Percentiles rank a stretch among this genome's conserved stretches.
Evolutionary conservation across 1,284 basidiomycete species (phyloP).

Genomic region (Bondarzewia mesenterica): DNA sequence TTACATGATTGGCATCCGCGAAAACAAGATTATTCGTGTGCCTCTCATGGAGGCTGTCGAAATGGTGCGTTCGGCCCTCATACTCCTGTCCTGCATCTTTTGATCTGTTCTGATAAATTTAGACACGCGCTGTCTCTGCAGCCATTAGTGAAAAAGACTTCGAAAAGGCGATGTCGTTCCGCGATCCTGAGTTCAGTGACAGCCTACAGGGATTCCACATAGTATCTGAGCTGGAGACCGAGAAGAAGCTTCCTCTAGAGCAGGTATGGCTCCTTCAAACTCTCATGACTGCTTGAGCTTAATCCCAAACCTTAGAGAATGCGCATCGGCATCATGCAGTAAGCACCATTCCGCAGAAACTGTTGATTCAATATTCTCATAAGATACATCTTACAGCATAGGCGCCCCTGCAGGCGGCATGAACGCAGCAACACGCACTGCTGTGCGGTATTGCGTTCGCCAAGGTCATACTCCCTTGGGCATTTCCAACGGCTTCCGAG

Average conservation of each 20-base stretch:
- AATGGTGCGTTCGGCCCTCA: conserved; percentile 39
- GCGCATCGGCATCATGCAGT: conserved; percentile 91
- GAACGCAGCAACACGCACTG: conserved; percentile 95
- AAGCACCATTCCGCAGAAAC: too few species aligned
- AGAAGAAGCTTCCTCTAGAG: conserved; percentile 52
- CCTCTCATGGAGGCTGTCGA: conserved; percentile 91
- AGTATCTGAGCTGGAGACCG: conserved; percentile 57
- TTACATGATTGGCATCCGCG: conserved; percentile 94
- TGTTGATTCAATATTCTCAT: neutral
- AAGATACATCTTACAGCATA: conserved; percentile 43
- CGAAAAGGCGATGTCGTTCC: conserved; percentile 76
- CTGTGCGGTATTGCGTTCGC: conserved; percentile 87
- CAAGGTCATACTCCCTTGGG: conserved; percentile 89
- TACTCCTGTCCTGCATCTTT: neutral
- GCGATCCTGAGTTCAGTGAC: conserved; percentile 91
- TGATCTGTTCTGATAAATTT: neutral
- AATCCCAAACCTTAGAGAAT: conserved; percentile 58
- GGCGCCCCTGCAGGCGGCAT: conserved; percentile 98
- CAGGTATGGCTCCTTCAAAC: conserved; percentile 44
- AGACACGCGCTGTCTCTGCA: conserved; percentile 83
- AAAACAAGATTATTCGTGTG: conserved; percentile 92
- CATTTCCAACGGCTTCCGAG: conserved; percentile 93
- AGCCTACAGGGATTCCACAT: conserved; percentile 79
- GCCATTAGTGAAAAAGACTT: conserved; percentile 87
- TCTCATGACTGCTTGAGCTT: too few species aligned